Evolutionary conservation across 257 asterid genomes (phyloP).

Genomic region (Paraleonurus japonicus): DNA sequence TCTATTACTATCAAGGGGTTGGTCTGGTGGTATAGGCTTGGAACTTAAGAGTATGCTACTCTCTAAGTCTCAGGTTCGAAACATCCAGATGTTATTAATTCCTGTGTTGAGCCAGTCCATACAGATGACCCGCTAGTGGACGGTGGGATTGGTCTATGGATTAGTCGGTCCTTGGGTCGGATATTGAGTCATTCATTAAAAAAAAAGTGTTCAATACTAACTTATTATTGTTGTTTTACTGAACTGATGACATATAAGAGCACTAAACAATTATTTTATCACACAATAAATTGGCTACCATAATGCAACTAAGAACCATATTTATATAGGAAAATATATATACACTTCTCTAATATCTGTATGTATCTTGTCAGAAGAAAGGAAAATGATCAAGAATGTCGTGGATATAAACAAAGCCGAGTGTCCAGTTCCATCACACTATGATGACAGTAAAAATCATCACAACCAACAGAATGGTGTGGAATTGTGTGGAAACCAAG

Average conservation of each 20-base stretch:
- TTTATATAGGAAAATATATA: background rate
- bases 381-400: slow-evolving; percentile 14
- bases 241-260: background rate
- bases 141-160: no score
- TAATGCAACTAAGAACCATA: background rate
- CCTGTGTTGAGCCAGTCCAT: no score
- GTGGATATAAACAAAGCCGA: slow-evolving; percentile 26
- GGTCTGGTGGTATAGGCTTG: no score
- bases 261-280: background rate
- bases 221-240: background rate
- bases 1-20: background rate
- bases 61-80: no score
- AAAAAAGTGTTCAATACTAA: background rate
- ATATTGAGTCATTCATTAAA: no score
- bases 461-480: slow-evolving; percentile 21
- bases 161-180: no score
- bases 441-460: slow-evolving; percentile 26
- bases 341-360: slow-evolving; percentile 4
- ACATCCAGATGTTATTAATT: no score
- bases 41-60: no score
- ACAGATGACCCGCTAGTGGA: no score
- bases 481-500: slow-evolving; percentile 25
- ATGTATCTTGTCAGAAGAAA: slow-evolving; percentile 36
- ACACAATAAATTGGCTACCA: background rate
- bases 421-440: slow-evolving; percentile 27